These are phyloP conservation scores for Candida jianshihensis DNA, from an alignment of 805 yeast genomes.

Conservation along the genomic window DNA sequence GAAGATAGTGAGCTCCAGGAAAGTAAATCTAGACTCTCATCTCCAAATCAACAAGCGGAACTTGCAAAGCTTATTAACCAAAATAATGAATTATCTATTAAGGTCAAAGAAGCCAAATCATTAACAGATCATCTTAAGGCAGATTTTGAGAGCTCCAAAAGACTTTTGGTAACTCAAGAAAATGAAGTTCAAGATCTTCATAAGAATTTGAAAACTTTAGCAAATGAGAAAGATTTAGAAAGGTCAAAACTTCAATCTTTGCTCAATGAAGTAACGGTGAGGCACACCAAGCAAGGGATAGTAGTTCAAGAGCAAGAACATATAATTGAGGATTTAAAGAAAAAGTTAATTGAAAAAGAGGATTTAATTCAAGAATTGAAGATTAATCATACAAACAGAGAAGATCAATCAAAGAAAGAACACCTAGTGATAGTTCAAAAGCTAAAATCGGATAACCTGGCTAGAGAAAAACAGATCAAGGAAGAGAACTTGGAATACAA, in stretches of 20 bases:
- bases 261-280: not conserved
- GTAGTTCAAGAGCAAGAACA: too few relatives aligned
- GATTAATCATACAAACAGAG: not conserved
- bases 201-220: conserved; percentile 1
- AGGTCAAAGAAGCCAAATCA: conserved; percentile 8
- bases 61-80: conserved; percentile 8
- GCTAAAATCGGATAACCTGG: not conserved
- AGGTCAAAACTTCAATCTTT: not conserved
- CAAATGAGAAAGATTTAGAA: not conserved
- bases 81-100: conserved; percentile 6
- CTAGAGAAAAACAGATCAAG: conserved; percentile 1
- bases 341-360: not conserved
- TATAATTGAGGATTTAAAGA: not conserved
- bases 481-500: too few relatives aligned
- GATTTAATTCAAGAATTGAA: conserved; percentile 8
- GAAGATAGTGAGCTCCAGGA: not conserved
- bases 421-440: not conserved
- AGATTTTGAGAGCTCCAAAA: conserved; percentile 12
- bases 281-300: not conserved
- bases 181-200: conserved; percentile 6
- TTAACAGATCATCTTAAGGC: conserved; percentile 8
- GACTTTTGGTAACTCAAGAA: conserved; percentile 8
- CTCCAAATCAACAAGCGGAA: conserved; percentile 5
- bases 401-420: not conserved
- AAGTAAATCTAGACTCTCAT: conserved; percentile 5